phyloP scores from a whole-genome alignment of 129 eudicot species.

The Arctium lappa region DNA sequence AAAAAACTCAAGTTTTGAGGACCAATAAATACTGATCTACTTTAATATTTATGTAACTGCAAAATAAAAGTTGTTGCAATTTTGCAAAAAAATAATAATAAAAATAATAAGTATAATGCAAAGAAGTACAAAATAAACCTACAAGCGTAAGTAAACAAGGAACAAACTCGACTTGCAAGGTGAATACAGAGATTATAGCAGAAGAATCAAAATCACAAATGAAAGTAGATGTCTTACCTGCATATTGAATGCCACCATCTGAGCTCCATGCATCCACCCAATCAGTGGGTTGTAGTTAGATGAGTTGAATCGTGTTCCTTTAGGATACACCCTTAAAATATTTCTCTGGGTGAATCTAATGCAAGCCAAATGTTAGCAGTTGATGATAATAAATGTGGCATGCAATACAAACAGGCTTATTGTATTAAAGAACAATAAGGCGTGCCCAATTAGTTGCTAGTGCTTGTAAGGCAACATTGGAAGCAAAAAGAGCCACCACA shows the following conservation, averaged over 20 bases:
- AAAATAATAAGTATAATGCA: not conserved
- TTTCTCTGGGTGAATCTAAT: conserved; percentile 72
- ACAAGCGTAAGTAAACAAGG: conserved; percentile 5
- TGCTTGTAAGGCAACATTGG: too few relatives aligned
- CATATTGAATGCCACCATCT: conserved; percentile 93
- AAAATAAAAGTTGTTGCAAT: too few relatives aligned
- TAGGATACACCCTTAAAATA: conserved; percentile 73
- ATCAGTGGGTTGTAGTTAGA: conserved; percentile 71
- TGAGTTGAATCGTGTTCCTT: conserved; percentile 67
- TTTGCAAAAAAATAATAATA: too few relatives aligned
- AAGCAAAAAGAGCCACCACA: too few relatives aligned
- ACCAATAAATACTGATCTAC: too few relatives aligned
- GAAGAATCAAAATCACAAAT: not conserved
- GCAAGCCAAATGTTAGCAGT: conserved; percentile 18
- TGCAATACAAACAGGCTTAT: not conserved
- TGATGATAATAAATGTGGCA: not conserved
- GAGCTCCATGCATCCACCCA: conserved; percentile 93
- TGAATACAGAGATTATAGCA: not conserved
- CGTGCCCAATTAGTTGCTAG: too few relatives aligned
- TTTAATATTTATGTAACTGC: too few relatives aligned
- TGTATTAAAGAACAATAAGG: not conserved
- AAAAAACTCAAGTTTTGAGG: too few relatives aligned
- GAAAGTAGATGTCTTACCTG: conserved; percentile 48
- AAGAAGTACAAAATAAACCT: not conserved
- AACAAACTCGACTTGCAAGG: not conserved